A percentile compares a stretch with the other conserved stretches of the same genome.
phyloP scores from a whole-genome alignment of 2,329 filamentous ascomycete genomes.

The Claviceps paspali region DNA sequence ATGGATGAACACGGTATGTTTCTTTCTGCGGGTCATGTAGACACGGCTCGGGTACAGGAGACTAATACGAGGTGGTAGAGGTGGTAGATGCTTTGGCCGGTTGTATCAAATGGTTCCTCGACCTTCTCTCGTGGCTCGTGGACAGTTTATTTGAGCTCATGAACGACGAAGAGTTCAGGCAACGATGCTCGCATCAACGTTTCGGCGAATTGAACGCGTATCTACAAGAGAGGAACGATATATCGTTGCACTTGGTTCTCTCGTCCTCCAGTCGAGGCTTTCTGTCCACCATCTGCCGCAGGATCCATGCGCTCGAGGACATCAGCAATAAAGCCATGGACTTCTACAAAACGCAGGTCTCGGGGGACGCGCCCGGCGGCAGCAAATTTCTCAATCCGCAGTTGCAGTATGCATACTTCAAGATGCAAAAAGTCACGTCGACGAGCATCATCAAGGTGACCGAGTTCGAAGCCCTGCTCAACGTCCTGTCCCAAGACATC shows the following conservation, averaged over 20 bases:
- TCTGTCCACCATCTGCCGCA: conserved; percentile 51
- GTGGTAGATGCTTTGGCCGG: conserved; percentile 58
- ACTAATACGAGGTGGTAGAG: conserved; percentile 29
- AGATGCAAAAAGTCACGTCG: conserved; percentile 35
- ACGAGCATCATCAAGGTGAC: conserved; percentile 39
- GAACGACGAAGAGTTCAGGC: conserved; percentile 34
- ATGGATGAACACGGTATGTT: conserved; percentile 41
- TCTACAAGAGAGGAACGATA: conserved; percentile 38
- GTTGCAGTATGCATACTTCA: conserved; percentile 41
- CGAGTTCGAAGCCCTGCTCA: conserved; percentile 48
- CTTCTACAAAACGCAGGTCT: conserved; percentile 32
- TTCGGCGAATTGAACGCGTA: conserved; percentile 35
- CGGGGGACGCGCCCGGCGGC: conserved; percentile 22
- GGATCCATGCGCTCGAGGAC: conserved; percentile 40
- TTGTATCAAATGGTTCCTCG: conserved; percentile 64
- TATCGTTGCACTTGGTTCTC: conserved; percentile 49
- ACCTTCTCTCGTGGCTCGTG: conserved; percentile 50
- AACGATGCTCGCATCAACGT: conserved; percentile 30
- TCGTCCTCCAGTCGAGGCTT: conserved; percentile 62
- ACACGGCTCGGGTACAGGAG: background rate
- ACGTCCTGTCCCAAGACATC: conserved; percentile 30
- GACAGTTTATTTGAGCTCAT: conserved; percentile 42
- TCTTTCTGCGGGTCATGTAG: background rate
- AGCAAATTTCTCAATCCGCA: conserved; percentile 30
- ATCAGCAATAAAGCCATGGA: conserved; percentile 33